Base-by-base conservation (phyloP, 495 filamentous ascomycete species). In the Pyronema domesticum region DNA sequence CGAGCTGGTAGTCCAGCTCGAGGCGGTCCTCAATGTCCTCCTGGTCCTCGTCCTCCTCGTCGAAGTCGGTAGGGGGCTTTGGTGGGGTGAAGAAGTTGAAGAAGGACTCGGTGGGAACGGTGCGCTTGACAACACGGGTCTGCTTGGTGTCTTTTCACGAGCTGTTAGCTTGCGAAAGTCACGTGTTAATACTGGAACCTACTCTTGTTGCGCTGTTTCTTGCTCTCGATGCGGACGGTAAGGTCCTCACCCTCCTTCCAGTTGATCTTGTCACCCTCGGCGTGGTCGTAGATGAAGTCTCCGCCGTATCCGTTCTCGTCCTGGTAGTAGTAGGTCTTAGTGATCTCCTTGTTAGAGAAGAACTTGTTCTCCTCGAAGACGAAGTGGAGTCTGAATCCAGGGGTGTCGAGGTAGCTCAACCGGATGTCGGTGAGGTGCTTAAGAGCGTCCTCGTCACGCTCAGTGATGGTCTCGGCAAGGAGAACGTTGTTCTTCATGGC, bases 201-300 rank as follows among this genome's bases (percentile, higher is more conserved):
- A 98, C 91, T 99, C 77, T 96, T 99, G 70, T 99, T 96, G 11
- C 93, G 78, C 71, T 99, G 93, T 73, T 96, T 99, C 77, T 96
- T 96, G 74, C 85, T 91, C 76, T 99, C 91, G 49, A 95, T 73
- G 59, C 85, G 80, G 51, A 95, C 83, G 40, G 91, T 99, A 58
- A 96, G 75, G 64, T 99, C 91, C 68, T 94, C 83, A 59, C 82
- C 83, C 14, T 77, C 67, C 74, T 95, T 95, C 91, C 91, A 99
- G 62, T 94, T 82, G 65, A 99, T 95, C 76, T 89, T 89, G 67
- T 94, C 83, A 53, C 93, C 91, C 68, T 96, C 89, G 57, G 91
- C 91, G 67, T 96, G 93, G 68, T 99, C 91, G 68, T 99, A 99
- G 70, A 99, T 96, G 73, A 96, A 99, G 68, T 99, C 91, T 58